These are phyloP conservation scores for Cryphonectria nitschkei DNA, from an alignment of 2,329 filamentous ascomycete species.

Conservation along the genomic window DNA sequence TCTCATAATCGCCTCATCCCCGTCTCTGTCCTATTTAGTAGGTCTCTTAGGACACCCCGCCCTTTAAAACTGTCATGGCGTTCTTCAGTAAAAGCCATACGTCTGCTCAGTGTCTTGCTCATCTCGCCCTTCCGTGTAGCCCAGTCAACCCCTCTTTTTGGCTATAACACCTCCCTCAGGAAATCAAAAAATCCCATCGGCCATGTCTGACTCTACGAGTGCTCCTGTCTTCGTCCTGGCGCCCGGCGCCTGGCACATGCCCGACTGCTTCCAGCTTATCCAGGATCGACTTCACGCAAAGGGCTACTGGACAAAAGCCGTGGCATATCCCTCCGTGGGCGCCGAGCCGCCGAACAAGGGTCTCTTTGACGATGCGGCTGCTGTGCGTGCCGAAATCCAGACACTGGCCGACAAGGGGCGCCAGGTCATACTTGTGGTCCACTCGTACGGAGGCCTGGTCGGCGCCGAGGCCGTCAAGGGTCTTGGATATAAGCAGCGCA, in stretches of 20 bases:
- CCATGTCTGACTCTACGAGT: constrained; percentile 13
- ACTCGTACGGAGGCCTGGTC: constrained; percentile 41
- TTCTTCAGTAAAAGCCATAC: not conserved
- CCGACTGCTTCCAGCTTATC: constrained; percentile 36
- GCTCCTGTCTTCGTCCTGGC: constrained; percentile 39
- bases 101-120: not conserved
- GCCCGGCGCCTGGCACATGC: constrained; percentile 42
- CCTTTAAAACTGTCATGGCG: not conserved
- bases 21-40: constrained; percentile 3
- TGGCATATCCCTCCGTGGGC: constrained; percentile 39
- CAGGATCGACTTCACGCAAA: constrained; percentile 34
- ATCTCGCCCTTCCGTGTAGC: not conserved
- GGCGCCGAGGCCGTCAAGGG: constrained; percentile 37
- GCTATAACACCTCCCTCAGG: not conserved
- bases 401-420: constrained; percentile 35
- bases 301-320: constrained; percentile 36
- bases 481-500: constrained; percentile 38
- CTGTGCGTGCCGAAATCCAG: constrained; percentile 33
- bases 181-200: not conserved
- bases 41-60: not conserved
- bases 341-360: constrained; percentile 35
- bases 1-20: not conserved
- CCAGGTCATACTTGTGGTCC: constrained; percentile 39
- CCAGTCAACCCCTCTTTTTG: not conserved
- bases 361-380: constrained; percentile 36